These are phyloP conservation scores for Chlorella sp. DNA, from an alignment of 139 green algal genomes.

Conservation along the genomic window DNA sequence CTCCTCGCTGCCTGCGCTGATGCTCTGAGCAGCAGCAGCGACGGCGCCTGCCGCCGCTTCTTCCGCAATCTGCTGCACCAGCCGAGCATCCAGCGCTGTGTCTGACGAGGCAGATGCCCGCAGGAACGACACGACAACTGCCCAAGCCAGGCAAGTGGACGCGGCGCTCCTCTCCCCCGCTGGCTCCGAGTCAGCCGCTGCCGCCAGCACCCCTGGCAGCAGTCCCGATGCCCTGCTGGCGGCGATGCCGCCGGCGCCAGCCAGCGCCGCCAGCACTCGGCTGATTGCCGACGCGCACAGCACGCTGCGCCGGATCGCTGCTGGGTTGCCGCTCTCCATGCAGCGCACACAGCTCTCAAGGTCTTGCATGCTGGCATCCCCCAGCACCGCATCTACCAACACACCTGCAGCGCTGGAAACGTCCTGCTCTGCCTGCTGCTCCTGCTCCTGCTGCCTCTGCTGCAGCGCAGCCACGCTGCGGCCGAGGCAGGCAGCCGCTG, in stretches of 20 bases:
- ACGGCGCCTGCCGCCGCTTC: neutral
- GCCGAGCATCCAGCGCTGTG: neutral
- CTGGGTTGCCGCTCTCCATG: neutral
- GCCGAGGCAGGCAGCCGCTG: neutral
- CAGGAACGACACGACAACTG: neutral
- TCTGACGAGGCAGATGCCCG: neutral
- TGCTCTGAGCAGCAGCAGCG: neutral
- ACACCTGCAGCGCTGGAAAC: neutral
- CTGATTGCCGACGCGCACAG: neutral
- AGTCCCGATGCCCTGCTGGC: neutral
- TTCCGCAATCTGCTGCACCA: neutral
- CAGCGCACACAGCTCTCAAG: constrained; percentile 2
- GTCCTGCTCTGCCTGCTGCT: neutral
- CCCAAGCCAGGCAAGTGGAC: constrained; percentile 12
- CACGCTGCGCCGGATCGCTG: constrained; percentile 5
- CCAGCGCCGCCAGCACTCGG: neutral
- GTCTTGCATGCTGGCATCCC: constrained; percentile 1
- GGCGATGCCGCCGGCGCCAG: neutral
- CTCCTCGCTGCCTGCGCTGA: neutral
- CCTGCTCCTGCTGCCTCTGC: neutral
- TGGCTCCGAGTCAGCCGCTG: neutral
- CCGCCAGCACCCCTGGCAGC: constrained; percentile 20
- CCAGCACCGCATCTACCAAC: constrained; percentile 15
- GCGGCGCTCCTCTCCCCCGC: neutral
- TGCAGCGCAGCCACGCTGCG: constrained; percentile 9